Percentiles rank a stretch among this genome's conserved stretches.
Evolutionary conservation across 192 early-diverging fungal genomes (phyloP).

Genomic region (Gonapodya prolifera): DNA sequence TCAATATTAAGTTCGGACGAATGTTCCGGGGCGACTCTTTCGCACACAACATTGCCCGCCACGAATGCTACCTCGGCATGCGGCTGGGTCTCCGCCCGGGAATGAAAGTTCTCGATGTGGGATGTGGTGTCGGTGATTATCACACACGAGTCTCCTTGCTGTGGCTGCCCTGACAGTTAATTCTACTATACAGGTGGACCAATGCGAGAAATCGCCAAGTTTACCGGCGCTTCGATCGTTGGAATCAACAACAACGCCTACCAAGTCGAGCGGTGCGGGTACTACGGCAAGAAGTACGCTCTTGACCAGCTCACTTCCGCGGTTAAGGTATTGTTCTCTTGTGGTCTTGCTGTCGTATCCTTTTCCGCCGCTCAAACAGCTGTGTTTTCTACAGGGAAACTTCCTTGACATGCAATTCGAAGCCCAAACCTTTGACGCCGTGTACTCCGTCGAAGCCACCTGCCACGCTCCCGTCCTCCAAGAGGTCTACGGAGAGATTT

Average conservation of each 20-base stretch:
- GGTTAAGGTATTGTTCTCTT: conserved; percentile 43
- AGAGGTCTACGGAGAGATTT: conserved; percentile 71
- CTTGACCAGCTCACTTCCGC: conserved; percentile 26
- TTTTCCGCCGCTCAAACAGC: conserved; percentile 44
- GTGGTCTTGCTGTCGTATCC: conserved; percentile 53
- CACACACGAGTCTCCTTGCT: not conserved
- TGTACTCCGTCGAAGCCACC: conserved; percentile 91
- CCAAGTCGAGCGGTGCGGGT: conserved; percentile 67
- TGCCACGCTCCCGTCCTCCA: conserved; percentile 77
- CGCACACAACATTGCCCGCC: conserved; percentile 68
- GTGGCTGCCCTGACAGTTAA: conserved; percentile 5
- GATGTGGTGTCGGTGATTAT: conserved; percentile 80
- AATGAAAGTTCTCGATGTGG: conserved; percentile 42
- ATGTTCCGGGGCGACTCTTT: conserved; percentile 65
- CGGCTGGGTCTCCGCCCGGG: conserved; percentile 51
- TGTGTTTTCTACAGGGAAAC: conserved; percentile 57
- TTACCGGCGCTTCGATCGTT: conserved; percentile 76
- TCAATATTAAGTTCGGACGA: conserved; percentile 88
- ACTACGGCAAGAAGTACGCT: conserved; percentile 56
- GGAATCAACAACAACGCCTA: conserved; percentile 98
- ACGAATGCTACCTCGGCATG: conserved; percentile 79
- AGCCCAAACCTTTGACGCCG: conserved; percentile 67
- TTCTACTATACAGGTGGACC: conserved; percentile 52
- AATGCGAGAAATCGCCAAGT: conserved; percentile 79
- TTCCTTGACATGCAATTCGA: conserved; percentile 80